phyloP scores from a whole-genome alignment of 805 yeast genomes.

The Starmera dryadoides region DNA sequence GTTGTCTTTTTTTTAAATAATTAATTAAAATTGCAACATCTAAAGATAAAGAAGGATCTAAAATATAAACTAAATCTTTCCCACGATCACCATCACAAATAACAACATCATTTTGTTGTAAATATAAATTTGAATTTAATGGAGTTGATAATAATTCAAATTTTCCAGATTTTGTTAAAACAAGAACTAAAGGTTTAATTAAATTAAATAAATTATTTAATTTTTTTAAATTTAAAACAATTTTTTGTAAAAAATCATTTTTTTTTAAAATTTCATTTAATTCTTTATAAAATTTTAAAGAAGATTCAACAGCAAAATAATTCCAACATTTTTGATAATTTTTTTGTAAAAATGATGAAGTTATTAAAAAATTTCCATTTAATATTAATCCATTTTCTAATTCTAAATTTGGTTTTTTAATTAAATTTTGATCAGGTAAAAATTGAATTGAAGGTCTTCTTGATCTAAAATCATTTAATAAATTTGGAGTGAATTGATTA shows the following conservation, averaged over 20 bases:
- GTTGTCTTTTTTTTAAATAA: conserved; percentile 68
- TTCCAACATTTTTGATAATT: conserved; percentile 40
- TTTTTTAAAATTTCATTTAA: conserved; percentile 25
- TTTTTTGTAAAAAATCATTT: conserved; percentile 21
- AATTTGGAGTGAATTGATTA: background rate
- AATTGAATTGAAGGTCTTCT: conserved; percentile 19
- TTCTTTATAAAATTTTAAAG: conserved; percentile 30
- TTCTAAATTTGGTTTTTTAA: conserved; percentile 18
- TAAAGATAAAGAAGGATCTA: conserved; percentile 56
- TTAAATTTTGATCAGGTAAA: conserved; percentile 3
- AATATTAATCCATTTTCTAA: conserved; percentile 60
- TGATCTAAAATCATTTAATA: conserved; percentile 12
- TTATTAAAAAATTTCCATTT: conserved; percentile 47
- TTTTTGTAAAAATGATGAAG: conserved; percentile 49
- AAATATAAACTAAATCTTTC: conserved; percentile 66
- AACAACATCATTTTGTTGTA: conserved; percentile 58
- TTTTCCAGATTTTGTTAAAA: conserved; percentile 56
- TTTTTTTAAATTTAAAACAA: conserved; percentile 18
- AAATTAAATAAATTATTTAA: conserved; percentile 17
- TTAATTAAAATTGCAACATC: conserved; percentile 66
- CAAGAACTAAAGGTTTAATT: conserved; percentile 31
- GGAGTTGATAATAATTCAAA: conserved; percentile 66
- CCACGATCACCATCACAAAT: conserved; percentile 84
- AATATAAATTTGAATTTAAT: conserved; percentile 49
- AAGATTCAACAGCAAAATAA: conserved; percentile 47